A percentile compares a stretch with the other conserved stretches of the same genome.
Evolutionary conservation across 768 basidiomycete genomes (phyloP).

Genomic region (Rossbeevera mucosa): DNA sequence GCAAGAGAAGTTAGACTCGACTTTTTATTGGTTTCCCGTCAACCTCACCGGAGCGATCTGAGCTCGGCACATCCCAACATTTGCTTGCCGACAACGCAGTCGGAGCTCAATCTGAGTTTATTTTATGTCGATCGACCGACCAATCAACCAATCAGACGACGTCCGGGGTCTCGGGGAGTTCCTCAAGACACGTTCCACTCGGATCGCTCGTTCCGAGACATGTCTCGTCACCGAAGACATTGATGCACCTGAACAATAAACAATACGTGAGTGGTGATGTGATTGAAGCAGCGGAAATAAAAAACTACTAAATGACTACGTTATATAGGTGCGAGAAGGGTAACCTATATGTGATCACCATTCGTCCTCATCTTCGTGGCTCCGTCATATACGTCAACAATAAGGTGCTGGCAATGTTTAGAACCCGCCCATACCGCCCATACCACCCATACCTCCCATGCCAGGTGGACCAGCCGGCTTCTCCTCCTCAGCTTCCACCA

Average conservation of each 20-base stretch:
- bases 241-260: background rate
- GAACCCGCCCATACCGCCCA: constrained; percentile 53
- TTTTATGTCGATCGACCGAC: background rate
- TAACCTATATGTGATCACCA: constrained; percentile 8
- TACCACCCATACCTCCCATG: constrained; percentile 61
- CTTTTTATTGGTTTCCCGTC: background rate
- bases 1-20: background rate
- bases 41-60: background rate
- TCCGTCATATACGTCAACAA: background rate
- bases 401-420: constrained; percentile 16
- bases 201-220: background rate
- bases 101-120: background rate
- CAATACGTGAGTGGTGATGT: constrained; percentile 21
- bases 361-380: background rate
- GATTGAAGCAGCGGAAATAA: constrained; percentile 8
- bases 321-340: constrained; percentile 11
- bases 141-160: background rate
- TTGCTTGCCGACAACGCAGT: background rate
- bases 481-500: constrained; percentile 88
- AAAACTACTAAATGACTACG: constrained; percentile 15
- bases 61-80: background rate
- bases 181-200: background rate
- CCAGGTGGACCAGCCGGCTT: constrained; percentile 51
- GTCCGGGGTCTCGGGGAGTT: background rate
- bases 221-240: background rate